phyloP scores from a whole-genome alignment of 805 yeast genomes.

The Saccharomyces paradoxus region DNA sequence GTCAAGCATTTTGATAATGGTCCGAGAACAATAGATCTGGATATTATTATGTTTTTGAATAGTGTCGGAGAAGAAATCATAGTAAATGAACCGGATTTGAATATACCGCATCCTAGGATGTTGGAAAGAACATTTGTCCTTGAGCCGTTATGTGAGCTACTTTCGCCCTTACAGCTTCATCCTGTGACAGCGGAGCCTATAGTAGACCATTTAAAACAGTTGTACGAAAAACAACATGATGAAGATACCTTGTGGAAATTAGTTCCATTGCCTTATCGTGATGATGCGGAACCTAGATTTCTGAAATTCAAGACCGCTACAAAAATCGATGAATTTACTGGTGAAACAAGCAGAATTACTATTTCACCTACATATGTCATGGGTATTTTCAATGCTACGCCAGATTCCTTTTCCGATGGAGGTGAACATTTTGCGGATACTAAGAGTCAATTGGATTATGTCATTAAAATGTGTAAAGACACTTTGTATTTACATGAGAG shows the following conservation, averaged over 20 bases:
- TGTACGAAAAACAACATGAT: conserved; percentile 41
- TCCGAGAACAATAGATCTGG: conserved; percentile 86
- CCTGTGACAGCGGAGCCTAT: conserved; percentile 84
- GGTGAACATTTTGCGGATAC: conserved; percentile 36
- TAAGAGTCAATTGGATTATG: conserved; percentile 38
- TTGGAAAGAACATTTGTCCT: conserved; percentile 85
- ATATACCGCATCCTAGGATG: conserved; percentile 82
- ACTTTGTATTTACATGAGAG: conserved; percentile 43
- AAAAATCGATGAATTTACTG: conserved; percentile 39
- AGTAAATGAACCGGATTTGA: conserved; percentile 49
- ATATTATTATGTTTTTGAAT: conserved; percentile 56
- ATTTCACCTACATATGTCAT: conserved; percentile 51
- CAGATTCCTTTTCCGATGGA: conserved; percentile 94
- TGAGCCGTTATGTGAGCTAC: conserved; percentile 76
- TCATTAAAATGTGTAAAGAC: conserved; percentile 40
- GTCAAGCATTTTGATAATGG: conserved; percentile 81
- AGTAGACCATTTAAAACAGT: conserved; percentile 53
- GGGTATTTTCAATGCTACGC: conserved; percentile 86
- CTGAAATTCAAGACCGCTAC: conserved; percentile 24
- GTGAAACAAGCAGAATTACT: conserved; percentile 28
- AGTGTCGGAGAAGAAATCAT: conserved; percentile 33
- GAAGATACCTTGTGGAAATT: conserved; percentile 43
- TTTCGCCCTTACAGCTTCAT: conserved; percentile 58
- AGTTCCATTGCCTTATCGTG: conserved; percentile 35
- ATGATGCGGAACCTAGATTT: conserved; percentile 18